Conservation (phyloP, 768 basidiomycete genomes). For the Hirschioporus abietinus region DNA sequence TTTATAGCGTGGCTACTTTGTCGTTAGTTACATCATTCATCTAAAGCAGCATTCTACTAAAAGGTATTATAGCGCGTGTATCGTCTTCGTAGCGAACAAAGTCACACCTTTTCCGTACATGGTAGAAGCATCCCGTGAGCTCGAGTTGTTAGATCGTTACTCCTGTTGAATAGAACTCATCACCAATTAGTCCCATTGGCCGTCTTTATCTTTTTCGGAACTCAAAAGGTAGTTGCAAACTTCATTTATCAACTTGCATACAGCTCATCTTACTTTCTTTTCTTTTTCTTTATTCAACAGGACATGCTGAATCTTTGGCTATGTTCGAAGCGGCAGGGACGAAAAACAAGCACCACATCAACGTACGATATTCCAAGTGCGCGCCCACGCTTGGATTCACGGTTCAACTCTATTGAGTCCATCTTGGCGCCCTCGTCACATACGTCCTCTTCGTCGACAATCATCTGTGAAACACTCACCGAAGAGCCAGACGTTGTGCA, state of each 20-base stretch:
- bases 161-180: slow-evolving; percentile 9
- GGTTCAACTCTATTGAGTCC: background rate
- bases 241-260: background rate
- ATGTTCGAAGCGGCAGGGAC: slow-evolving; percentile 9
- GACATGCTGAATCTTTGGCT: slow-evolving; percentile 30
- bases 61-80: slow-evolving; percentile 26
- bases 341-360: background rate
- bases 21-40: slow-evolving; percentile 28
- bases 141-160: background rate
- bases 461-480: background rate
- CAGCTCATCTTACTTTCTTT: slow-evolving; percentile 9
- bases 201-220: slow-evolving; percentile 43
- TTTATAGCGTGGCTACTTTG: slow-evolving; percentile 39
- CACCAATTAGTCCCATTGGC: slow-evolving; percentile 40
- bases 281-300: slow-evolving; percentile 22
- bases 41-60: slow-evolving; percentile 5
- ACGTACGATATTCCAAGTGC: background rate
- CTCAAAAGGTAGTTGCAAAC: slow-evolving; percentile 33
- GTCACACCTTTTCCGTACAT: slow-evolving; percentile 36
- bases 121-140: slow-evolving; percentile 45
- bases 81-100: slow-evolving; percentile 30
- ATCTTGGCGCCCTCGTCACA: background rate
- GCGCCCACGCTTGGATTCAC: background rate
- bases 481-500: background rate
- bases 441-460: background rate